phyloP scores from a whole-genome alignment of 2,329 filamentous ascomycete species.

The Passalora sequoiae region DNA sequence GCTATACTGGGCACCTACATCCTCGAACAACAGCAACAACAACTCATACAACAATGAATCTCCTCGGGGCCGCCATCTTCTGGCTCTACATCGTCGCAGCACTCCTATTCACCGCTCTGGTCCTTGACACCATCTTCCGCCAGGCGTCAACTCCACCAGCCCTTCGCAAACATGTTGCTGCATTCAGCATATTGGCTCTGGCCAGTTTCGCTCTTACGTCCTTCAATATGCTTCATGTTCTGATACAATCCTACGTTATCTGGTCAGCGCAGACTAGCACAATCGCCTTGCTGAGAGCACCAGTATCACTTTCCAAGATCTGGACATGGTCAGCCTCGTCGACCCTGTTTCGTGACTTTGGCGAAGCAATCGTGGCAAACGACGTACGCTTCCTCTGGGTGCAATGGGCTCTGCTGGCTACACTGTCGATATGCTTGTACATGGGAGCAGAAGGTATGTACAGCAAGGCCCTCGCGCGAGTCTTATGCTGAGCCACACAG shows the following conservation, averaged over 20 bases:
- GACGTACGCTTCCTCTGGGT: constrained; percentile 25
- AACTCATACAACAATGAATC: too few species aligned
- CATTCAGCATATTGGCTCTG: constrained; percentile 24
- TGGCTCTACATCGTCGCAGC: constrained; percentile 33
- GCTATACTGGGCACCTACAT: too few species aligned
- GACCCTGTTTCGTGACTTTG: constrained; percentile 32
- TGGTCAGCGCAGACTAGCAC: constrained; percentile 20
- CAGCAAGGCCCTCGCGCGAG: background rate
- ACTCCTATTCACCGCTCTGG: constrained; percentile 23
- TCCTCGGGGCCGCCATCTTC: constrained; percentile 31
- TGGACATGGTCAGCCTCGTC: constrained; percentile 33
- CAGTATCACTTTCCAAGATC: constrained; percentile 10
- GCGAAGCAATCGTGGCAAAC: constrained; percentile 27
- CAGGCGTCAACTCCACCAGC: constrained; percentile 2
- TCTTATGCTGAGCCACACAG: constrained; percentile 11
- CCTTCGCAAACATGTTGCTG: constrained; percentile 6
- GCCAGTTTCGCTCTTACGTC: constrained; percentile 32
- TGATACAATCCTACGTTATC: constrained; percentile 31
- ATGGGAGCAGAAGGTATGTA: constrained; percentile 29
- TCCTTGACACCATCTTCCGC: constrained; percentile 18
- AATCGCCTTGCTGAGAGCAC: background rate
- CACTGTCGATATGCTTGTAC: constrained; percentile 25
- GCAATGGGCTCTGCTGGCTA: constrained; percentile 24
- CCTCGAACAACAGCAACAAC: background rate
- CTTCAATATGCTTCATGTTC: constrained; percentile 33